phyloP scores from a whole-genome alignment of 108 stramenopile species.

The Discostella stelligeroides region DNA sequence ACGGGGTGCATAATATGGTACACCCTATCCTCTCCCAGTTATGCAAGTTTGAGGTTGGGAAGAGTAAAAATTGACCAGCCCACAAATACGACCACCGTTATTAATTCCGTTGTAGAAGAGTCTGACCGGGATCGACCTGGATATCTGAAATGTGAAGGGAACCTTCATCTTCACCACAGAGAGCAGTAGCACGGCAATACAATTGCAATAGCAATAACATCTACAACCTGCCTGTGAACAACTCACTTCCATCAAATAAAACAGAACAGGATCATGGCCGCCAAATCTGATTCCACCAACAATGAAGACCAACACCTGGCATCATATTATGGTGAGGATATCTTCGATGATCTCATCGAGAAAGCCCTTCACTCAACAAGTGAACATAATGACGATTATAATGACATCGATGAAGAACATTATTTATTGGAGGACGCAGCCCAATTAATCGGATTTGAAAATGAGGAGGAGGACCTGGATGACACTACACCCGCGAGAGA shows the following conservation, averaged over 20 bases:
- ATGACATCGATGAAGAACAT: background rate
- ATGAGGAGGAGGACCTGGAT: background rate
- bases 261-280: background rate
- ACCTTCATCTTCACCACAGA: no score
- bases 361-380: conserved; percentile 14
- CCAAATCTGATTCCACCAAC: background rate
- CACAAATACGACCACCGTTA: background rate
- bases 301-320: background rate
- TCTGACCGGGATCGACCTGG: no score
- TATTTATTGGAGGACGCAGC: background rate
- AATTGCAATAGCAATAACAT: no score
- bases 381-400: background rate
- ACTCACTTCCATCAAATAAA: background rate
- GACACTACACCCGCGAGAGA: background rate
- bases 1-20: no score
- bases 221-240: background rate
- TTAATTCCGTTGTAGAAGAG: background rate
- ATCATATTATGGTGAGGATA: conserved; percentile 24
- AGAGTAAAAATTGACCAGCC: background rate
- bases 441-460: conserved; percentile 6
- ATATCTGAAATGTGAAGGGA: no score
- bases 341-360: conserved; percentile 41
- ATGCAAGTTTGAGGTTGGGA: background rate
- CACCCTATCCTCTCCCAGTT: no score
- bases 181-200: no score